Conservation (phyloP, 495 filamentous ascomycete species). For the Parmelia sp. region DNA sequence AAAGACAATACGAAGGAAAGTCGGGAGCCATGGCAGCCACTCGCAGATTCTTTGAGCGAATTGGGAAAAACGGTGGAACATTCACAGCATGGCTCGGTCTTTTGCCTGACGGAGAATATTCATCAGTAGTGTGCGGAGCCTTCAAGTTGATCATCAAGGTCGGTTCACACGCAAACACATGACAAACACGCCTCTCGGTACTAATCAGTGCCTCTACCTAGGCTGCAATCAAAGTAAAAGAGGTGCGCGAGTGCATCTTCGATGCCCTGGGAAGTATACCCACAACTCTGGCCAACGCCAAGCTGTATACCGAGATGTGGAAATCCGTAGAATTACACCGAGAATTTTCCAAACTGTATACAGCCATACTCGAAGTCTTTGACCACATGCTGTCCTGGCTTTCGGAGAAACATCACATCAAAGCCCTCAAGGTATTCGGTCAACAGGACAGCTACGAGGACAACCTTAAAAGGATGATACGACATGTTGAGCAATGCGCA, state of each 20-base stretch:
- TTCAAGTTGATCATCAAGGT: slow-evolving; percentile 15
- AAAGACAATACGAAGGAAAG: background rate
- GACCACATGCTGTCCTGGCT: background rate
- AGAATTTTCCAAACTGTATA: slow-evolving; percentile 1
- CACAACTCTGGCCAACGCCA: slow-evolving; percentile 4
- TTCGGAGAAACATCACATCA: background rate
- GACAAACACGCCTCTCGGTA: background rate
- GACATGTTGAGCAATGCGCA: background rate
- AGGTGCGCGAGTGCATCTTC: slow-evolving; percentile 3
- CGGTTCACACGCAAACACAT: too few species aligned
- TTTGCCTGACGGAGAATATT: slow-evolving; percentile 12
- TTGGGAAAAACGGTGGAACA: background rate
- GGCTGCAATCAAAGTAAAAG: slow-evolving; percentile 8
- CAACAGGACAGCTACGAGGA: background rate
- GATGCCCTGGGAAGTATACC: slow-evolving; percentile 12
- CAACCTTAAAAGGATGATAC: background rate
- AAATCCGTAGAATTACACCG: background rate
- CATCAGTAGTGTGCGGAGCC: slow-evolving; percentile 11
- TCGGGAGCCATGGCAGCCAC: background rate
- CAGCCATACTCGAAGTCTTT: background rate
- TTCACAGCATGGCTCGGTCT: slow-evolving; percentile 7
- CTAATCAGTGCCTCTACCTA: background rate
- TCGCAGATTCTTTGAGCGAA: background rate
- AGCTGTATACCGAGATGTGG: slow-evolving; percentile 8
- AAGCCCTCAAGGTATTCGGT: background rate